A percentile compares a stretch with the other conserved stretches of the same genome.
phyloP scores from a whole-genome alignment of 108 stramenopile species.

The Skeletonema menzelii region DNA sequence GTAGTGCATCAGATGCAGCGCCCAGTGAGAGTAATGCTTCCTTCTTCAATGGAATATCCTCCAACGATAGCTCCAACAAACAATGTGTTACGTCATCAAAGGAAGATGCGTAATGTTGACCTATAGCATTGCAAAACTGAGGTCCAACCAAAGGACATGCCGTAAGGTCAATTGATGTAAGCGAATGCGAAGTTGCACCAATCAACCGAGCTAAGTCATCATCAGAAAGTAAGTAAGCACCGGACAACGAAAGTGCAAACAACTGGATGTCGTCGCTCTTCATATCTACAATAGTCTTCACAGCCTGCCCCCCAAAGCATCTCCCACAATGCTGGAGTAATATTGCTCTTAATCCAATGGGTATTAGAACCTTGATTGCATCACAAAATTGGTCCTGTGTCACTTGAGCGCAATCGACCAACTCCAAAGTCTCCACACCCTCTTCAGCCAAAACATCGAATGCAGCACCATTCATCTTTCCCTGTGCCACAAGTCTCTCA shows the following conservation, averaged over 20 bases:
- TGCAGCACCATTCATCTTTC: conserved; percentile 69
- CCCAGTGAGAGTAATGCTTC: conserved; percentile 48
- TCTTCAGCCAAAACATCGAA: conserved; percentile 70
- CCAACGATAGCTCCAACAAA: conserved; percentile 68
- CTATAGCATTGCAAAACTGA: conserved; percentile 45
- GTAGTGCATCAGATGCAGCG: conserved; percentile 36
- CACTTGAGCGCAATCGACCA: conserved; percentile 76
- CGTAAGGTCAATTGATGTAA: conserved; percentile 70
- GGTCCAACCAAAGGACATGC: conserved; percentile 72
- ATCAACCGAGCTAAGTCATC: conserved; percentile 61
- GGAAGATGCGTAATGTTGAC: conserved; percentile 38
- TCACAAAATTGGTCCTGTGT: conserved; percentile 57
- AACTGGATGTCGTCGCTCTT: conserved; percentile 38
- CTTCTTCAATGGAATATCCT: conserved; percentile 54
- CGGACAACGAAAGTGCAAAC: conserved; percentile 67
- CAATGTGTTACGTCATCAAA: not conserved
- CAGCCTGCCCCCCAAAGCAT: conserved; percentile 69
- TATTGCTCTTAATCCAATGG: conserved; percentile 56
- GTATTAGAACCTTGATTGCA: conserved; percentile 36
- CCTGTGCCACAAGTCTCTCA: conserved; percentile 60
- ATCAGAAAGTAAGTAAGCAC: conserved; percentile 79
- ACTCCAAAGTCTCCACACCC: conserved; percentile 69
- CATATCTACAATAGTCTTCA: conserved; percentile 42
- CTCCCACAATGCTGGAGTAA: conserved; percentile 73
- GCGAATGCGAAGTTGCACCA: conserved; percentile 40